Evolutionary conservation across 441 rosid genomes (phyloP), one percentile per base, ranked within the genome.

Genomic region (Populus hybrid): DNA sequence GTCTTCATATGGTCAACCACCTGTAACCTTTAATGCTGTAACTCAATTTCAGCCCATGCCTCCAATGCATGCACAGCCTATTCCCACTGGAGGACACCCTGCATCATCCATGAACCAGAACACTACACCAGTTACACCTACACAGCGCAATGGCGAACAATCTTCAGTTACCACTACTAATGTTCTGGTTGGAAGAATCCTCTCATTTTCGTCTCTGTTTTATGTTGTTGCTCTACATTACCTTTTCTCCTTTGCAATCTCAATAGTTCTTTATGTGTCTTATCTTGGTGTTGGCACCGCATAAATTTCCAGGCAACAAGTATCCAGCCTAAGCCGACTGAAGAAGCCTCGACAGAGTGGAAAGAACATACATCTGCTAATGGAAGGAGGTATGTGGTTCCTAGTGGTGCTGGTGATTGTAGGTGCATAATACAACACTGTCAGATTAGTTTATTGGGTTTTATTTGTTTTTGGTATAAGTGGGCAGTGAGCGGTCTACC

Each of bases 331-430:
- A 85, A 79, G 72, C 81, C 87, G 67, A 67, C 73, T 38, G 86
- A 82, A 78, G 87, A 77, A 81, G 79, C 79, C 73, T 72, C 70
- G 77, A 84, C 87, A 67, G 92, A 93, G 77, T 95, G 98, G 98
- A 86, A 87, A 78, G 97, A 93, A 85, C 97, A 95, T 84, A 81
- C 84, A 38, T 91, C 94, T 84, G 86, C 91, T 16, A 90, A 87
- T 86, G 97, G 98, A 83, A 87, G 89, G 83, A 91, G 88, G 98
- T 95, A 86, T 73, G 74, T 81, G 63, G 78, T 74, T 83, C 23
- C 54, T 38, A 50, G 73, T 50, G 40, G 50, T 79, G 66, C 35
- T 57, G 68, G 32, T 34, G 32, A 9, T 68, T n/a, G 36, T 76
- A 64, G 65, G 50, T 70, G 28, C 69, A 50, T 73, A 57, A 38